These are phyloP conservation scores for Boeremia lycopersici DNA, from an alignment of 2,329 filamentous ascomycete genomes.

Conservation along the genomic window DNA sequence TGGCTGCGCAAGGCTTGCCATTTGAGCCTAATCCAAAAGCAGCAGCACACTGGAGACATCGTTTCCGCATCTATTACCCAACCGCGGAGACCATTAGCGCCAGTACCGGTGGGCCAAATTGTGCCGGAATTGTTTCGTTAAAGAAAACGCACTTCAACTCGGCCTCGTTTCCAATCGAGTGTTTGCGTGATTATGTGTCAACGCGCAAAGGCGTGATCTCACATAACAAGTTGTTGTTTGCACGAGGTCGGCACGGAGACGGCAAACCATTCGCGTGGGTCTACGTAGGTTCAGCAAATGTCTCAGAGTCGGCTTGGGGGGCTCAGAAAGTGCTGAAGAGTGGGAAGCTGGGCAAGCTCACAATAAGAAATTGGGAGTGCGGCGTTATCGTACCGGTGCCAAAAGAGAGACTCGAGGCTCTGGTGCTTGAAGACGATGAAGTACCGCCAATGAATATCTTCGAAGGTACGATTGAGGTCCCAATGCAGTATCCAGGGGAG, in stretches of 20 bases:
- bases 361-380: slow-evolving; percentile 87
- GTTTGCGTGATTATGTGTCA: slow-evolving; percentile 79
- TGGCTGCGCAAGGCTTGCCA: slow-evolving; percentile 58
- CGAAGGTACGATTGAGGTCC: slow-evolving; percentile 63
- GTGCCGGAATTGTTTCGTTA: slow-evolving; percentile 83
- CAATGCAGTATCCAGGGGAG: slow-evolving; percentile 66
- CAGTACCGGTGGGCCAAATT: slow-evolving; percentile 66
- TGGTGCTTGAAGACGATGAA: slow-evolving; percentile 16
- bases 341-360: slow-evolving; percentile 74
- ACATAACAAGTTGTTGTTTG: slow-evolving; percentile 75
- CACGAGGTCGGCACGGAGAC: slow-evolving; percentile 39
- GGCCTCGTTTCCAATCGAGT: slow-evolving; percentile 70
- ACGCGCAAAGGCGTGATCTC: slow-evolving; percentile 74
- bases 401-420: slow-evolving; percentile 19
- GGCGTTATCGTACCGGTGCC: slow-evolving; percentile 76
- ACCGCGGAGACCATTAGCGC: slow-evolving; percentile 54
- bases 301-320: slow-evolving; percentile 95
- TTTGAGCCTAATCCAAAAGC: slow-evolving; percentile 6
- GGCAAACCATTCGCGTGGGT: slow-evolving; percentile 66
- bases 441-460: slow-evolving; percentile 57
- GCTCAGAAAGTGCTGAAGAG: slow-evolving; percentile 72
- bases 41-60: slow-evolving; percentile 16
- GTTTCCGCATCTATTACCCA: slow-evolving; percentile 43
- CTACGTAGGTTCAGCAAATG: slow-evolving; percentile 89
- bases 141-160: slow-evolving; percentile 74